Conservation (phyloP, 2,329 filamentous ascomycete species). For the Calonectria leucothoes region DNA sequence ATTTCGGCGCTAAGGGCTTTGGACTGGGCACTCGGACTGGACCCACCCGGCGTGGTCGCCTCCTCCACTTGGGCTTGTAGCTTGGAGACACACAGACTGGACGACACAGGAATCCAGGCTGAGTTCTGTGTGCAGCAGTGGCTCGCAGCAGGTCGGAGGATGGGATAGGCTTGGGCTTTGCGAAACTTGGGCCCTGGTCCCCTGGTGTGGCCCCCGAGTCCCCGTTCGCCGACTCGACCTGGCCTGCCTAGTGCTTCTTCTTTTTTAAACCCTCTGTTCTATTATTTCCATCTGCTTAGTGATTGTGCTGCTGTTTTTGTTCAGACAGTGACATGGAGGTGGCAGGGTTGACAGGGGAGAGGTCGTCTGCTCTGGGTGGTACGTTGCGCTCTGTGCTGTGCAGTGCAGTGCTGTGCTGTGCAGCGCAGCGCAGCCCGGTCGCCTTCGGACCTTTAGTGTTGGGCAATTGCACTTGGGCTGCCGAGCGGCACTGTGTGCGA, state of each 20-base stretch:
- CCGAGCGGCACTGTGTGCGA: background rate
- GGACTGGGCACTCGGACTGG: background rate
- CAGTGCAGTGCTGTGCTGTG: background rate
- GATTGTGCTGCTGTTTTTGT: constrained; percentile 9
- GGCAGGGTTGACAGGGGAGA: constrained; percentile 5
- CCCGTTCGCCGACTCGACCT: background rate
- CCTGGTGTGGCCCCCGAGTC: background rate
- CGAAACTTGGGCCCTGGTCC: constrained; percentile 7
- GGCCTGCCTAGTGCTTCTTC: background rate
- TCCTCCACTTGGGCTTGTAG: constrained; percentile 9
- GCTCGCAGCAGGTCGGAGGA: background rate
- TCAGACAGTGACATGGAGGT: background rate
- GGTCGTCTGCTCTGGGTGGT: background rate
- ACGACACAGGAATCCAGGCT: constrained; percentile 8
- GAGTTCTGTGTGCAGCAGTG: background rate
- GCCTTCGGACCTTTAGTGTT: background rate
- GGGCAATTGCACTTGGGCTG: background rate
- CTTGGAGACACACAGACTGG: background rate
- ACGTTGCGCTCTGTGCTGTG: background rate
- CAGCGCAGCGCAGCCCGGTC: background rate
- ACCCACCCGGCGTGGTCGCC: background rate
- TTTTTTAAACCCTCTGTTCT: background rate
- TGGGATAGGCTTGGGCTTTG: constrained; percentile 1
- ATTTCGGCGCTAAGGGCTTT: constrained; percentile 16
- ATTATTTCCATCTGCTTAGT: constrained; percentile 25